Evolutionary conservation across 805 yeast species (phyloP).

Genomic region (Suhomyces prunicola): DNA sequence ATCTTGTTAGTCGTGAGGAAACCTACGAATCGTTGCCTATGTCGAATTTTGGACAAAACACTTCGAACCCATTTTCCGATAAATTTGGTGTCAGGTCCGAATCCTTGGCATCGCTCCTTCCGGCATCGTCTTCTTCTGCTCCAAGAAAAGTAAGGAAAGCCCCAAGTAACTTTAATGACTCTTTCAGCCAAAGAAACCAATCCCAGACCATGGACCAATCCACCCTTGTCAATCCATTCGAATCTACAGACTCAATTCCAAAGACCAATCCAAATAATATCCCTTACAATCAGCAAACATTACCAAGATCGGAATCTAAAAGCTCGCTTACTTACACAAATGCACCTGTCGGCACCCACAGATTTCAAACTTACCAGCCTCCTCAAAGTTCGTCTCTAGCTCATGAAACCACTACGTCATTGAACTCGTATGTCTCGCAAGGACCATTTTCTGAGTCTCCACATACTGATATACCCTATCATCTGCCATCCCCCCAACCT

Average conservation of each 20-base stretch:
- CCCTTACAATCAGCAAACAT: neutral
- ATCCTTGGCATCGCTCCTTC: neutral
- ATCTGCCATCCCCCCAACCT: neutral
- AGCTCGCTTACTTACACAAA: constrained; percentile 3
- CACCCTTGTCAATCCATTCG: neutral
- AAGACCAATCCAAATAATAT: neutral
- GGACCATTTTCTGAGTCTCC: neutral
- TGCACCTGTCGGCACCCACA: neutral
- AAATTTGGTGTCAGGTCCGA: neutral
- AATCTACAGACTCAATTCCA: neutral
- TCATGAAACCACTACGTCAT: neutral
- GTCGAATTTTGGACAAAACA: neutral
- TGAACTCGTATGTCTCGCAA: neutral
- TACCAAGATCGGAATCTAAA: constrained; percentile 6
- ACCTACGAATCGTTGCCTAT: constrained; percentile 9
- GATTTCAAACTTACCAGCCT: neutral
- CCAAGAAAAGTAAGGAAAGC: neutral
- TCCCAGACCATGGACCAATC: neutral
- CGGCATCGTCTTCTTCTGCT: neutral
- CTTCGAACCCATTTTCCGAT: constrained; percentile 10
- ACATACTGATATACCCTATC: neutral
- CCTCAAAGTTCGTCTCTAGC: neutral
- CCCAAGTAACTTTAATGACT: neutral
- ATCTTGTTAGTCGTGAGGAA: neutral
- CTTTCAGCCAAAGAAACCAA: neutral